These are phyloP conservation scores for Cutaneotrichosporon cavernicola DNA, from an alignment of 1,284 basidiomycete genomes.

Conservation along the genomic window DNA sequence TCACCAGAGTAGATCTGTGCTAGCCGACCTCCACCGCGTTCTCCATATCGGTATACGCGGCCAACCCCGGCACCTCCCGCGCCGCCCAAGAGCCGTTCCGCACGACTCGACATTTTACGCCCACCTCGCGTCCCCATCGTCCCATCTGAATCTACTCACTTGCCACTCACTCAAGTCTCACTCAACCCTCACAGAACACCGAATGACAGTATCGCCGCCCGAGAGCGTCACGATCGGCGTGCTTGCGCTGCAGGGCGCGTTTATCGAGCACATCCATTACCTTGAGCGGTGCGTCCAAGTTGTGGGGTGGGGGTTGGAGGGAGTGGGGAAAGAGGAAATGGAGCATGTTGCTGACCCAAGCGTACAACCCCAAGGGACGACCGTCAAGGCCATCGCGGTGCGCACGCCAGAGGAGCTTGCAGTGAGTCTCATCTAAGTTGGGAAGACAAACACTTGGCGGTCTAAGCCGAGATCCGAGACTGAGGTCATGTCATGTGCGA, in stretches of 20 bases:
- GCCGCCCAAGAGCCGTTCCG: neutral
- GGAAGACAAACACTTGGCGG: neutral
- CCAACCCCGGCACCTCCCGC: neutral
- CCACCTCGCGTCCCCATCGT: neutral
- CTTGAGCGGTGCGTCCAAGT: conserved; percentile 38
- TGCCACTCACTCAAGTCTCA: neutral
- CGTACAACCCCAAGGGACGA: conserved; percentile 30
- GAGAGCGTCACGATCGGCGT: conserved; percentile 22
- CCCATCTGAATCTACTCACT: neutral
- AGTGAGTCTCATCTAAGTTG: conserved; percentile 28
- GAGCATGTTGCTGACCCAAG: conserved; percentile 15
- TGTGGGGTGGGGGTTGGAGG: neutral
- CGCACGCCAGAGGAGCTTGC: conserved; percentile 73
- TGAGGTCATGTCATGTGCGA: too few species aligned
- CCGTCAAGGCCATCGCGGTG: conserved; percentile 58
- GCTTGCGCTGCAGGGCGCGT: conserved; percentile 85
- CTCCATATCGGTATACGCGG: neutral
- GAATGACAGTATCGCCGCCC: conserved; percentile 4
- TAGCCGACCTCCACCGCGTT: neutral
- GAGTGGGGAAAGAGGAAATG: too few species aligned
- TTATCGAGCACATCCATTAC: conserved; percentile 70
- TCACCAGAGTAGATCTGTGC: neutral
- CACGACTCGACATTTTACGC: conserved; percentile 1
- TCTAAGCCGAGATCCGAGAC: too few species aligned
- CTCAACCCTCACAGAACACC: neutral